These are phyloP conservation scores for Brettanomyces sp. DNA, from an alignment of 805 yeast species.

Conservation along the genomic window DNA sequence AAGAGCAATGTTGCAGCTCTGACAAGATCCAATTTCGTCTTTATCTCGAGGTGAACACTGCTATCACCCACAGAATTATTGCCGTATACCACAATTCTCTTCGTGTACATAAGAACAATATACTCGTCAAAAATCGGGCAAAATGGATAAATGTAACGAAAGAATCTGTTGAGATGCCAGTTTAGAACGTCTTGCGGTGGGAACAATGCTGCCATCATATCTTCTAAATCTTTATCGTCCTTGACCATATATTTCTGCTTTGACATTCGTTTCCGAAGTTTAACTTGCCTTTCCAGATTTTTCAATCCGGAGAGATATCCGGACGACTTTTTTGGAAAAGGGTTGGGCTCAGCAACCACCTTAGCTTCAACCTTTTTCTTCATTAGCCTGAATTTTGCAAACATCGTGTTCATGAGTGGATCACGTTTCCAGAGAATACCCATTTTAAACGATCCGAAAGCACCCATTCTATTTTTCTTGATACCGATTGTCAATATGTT, in stretches of 20 bases:
- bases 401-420: slow-evolving; percentile 10
- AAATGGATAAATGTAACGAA: slow-evolving; percentile 32
- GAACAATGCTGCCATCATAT: slow-evolving; percentile 9
- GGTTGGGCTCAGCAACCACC: not conserved
- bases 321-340: not conserved
- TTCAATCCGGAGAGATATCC: not conserved
- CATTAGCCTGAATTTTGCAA: slow-evolving; percentile 3
- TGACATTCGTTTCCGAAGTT: slow-evolving; percentile 5
- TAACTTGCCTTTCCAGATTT: slow-evolving; percentile 6
- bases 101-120: slow-evolving; percentile 24
- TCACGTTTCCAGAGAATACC: slow-evolving; percentile 10
- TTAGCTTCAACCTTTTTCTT: not conserved
- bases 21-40: slow-evolving; percentile 13
- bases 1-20: slow-evolving; percentile 19
- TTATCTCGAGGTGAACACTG: not conserved
- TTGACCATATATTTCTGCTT: not conserved
- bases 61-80: not conserved
- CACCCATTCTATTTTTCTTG: slow-evolving; percentile 9
- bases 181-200: slow-evolving; percentile 26
- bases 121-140: slow-evolving; percentile 38
- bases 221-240: slow-evolving; percentile 3
- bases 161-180: slow-evolving; percentile 30
- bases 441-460: slow-evolving; percentile 7
- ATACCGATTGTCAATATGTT: slow-evolving; percentile 2
- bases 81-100: slow-evolving; percentile 22